Evolutionary conservation across 345 rosid genomes (phyloP).

Genomic region (Psidium friedrichsthalianum): DNA sequence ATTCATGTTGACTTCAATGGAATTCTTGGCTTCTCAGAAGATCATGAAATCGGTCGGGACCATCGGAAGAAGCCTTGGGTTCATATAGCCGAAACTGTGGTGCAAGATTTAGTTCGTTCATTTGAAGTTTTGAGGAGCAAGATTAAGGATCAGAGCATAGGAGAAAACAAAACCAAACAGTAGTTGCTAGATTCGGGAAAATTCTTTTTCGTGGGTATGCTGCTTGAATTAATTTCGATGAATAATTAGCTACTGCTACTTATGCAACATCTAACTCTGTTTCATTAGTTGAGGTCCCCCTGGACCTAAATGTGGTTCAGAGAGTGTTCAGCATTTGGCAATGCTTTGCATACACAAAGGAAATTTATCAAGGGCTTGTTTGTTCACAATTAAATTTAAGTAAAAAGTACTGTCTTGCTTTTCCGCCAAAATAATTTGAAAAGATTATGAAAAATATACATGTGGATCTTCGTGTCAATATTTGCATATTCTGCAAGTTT

Average conservation of each 20-base stretch:
- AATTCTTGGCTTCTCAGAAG: neutral
- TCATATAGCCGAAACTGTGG: slow-evolving; percentile 28
- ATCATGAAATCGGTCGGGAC: slow-evolving; percentile 4
- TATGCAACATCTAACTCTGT: neutral
- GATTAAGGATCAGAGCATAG: slow-evolving; percentile 2
- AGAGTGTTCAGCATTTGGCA: neutral
- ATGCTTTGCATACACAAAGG: neutral
- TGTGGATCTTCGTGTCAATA: neutral
- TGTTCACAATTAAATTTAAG: neutral
- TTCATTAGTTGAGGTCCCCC: neutral
- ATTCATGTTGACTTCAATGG: neutral
- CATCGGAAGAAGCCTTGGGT: slow-evolving; percentile 19
- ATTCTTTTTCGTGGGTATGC: slow-evolving; percentile 34
- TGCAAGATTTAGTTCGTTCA: slow-evolving; percentile 31
- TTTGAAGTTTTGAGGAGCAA: slow-evolving; percentile 17
- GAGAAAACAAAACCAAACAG: slow-evolving; percentile 16
- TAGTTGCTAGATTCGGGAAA: slow-evolving; percentile 56
- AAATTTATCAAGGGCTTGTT: neutral
- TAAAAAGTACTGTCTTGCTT: neutral
- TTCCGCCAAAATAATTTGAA: neutral
- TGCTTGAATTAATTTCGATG: neutral
- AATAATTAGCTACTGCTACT: neutral
- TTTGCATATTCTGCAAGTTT: neutral
- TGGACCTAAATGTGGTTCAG: neutral
- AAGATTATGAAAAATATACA: neutral